Base-by-base conservation (phyloP, 225 moss, liverwort and hornwort genomes). In the Polytrichum commune region DNA sequence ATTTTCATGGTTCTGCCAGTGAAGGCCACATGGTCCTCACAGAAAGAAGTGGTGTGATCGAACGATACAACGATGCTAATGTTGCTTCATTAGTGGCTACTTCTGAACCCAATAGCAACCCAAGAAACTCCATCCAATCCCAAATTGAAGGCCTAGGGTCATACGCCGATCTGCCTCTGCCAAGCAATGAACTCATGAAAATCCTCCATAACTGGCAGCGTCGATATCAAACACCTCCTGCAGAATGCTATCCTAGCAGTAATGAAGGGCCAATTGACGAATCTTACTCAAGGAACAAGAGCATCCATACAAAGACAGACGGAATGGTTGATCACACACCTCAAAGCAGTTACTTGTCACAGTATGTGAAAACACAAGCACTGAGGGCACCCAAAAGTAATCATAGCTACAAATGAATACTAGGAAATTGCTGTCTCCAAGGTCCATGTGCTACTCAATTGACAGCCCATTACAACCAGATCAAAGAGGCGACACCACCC, bases 281-380 rank as follows among this genome's bases (percentile, higher is more conserved):
- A 57, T 69, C 27, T 55, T 23, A 30, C 54, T 6, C 54, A 64
- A 66, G 65, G 22, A 66, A n/a, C 1, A 66, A 5, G 13, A 53
- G 27, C 1, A 10, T 20, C 2, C 6, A 20, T 0, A 13, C 2
- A 20, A 38, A 54, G 7, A 27, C 60, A 18, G 8, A 33, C 33
- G 63, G 33, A 18, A 62, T 69, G 25, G 24, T 0, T 0, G 57
- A 74, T 76, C 0, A 64, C 30, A 61, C 54, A 72, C 1, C 32
- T 6, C 55, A 74, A 66, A 30, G 53, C 77, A 79, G 85, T 60
- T 85, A 85, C 13, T 63, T 85, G 19, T 71, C 63, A n/a, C 81
- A 79, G 57, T 85, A 79, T 63, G n/a, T 82, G 26, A 78, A 79
- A 65, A 57, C 22, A 27, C 63, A 74, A 33, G 76, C 53, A 10